Evolutionary conservation across 768 basidiomycete species (phyloP), one percentile per base, ranked within the genome.

Genomic region (Podaxis carcinomalis): DNA sequence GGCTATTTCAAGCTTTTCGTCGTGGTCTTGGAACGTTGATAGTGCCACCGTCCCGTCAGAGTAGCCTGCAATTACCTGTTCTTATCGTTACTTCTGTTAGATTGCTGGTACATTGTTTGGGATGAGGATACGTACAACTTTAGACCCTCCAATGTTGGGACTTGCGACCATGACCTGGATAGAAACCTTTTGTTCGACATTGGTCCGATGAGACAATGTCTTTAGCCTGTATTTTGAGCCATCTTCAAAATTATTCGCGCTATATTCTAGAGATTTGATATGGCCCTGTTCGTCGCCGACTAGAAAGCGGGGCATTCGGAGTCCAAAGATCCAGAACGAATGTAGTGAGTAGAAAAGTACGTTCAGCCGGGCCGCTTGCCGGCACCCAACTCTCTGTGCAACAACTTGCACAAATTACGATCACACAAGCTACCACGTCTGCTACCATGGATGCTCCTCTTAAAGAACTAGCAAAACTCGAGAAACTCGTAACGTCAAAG

Each of bases 381-480:
- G 56, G 56, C 23, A 50, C 16, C 9, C 47, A 32, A 32, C n/a
- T n/a, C 47, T 57, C n/a, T 5, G 27, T 4, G n/a, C 6, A n/a
- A n/a, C 51, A 5, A 5, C 36, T 49, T 10, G 5, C 52, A 21
- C 44, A 21, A 5, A 5, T 19, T 27, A 3, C 39, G 19, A 32
- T 40, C 40, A n/a, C 44, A 37, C 56, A 56, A 16, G 40, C 47
- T 39, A 52, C 35, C 39, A 36, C 10, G 19, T 36, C 42, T 52
- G 57, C 65, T 62, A 62, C 36, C 57, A 92, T 93, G 92, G 90
- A 93, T 44, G 83, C 75, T 10, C 80, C 87, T 39, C 75, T 90
- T 62, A 93, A 91, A 73, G 92, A 94, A 70, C 80, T 93, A 5
- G 83, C 82, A 27, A 93, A 85, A 74, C 83, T 94, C 59, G 89